These are phyloP conservation scores for Neurospora sp. DNA, from an alignment of 495 filamentous ascomycete species.

Conservation along the genomic window DNA sequence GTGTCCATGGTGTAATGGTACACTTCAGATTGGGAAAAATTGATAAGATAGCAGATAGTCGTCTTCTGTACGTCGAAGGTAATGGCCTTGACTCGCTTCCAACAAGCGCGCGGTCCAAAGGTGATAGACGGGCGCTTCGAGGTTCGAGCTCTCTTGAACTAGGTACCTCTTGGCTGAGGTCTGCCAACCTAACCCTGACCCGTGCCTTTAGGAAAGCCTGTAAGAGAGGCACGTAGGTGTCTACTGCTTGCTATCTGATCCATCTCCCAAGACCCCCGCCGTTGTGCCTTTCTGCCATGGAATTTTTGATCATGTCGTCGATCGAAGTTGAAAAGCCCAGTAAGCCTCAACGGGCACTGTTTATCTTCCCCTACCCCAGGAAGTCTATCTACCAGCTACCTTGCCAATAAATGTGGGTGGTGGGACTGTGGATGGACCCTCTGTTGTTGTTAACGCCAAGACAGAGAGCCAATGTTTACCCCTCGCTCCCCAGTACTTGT, in stretches of 20 bases:
- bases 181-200: neutral
- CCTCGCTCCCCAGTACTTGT: neutral
- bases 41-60: neutral
- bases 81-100: neutral
- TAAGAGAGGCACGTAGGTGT: neutral
- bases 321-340: neutral
- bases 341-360: neutral
- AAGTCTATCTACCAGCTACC: neutral
- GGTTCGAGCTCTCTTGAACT: neutral
- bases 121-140: neutral
- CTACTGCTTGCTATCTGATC: neutral
- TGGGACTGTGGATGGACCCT: neutral
- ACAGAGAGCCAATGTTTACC: neutral
- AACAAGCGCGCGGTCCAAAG: neutral
- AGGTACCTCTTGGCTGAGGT: neutral
- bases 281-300: neutral
- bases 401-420: neutral
- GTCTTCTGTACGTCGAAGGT: neutral
- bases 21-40: neutral
- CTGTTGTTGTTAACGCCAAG: neutral
- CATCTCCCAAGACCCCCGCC: neutral
- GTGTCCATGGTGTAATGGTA: neutral
- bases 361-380: neutral
- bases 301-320: neutral
- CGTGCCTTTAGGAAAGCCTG: neutral